Evolutionary conservation across 805 yeast genomes (phyloP).

Genomic region (Teunomyces gatunensis): DNA sequence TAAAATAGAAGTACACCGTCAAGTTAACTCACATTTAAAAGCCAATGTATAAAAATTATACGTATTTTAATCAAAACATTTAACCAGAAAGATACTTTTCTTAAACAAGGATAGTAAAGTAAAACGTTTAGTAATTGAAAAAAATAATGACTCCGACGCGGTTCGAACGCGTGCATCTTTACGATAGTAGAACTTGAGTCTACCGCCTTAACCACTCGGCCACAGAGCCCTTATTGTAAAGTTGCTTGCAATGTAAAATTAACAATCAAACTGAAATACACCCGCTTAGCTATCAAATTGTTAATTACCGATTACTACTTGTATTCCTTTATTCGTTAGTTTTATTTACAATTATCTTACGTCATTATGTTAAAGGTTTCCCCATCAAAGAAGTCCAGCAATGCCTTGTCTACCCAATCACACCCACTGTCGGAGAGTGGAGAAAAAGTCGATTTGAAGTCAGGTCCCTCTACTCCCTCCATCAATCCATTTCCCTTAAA

Average conservation of each 20-base stretch:
- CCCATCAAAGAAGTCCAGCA: conserved; percentile 7
- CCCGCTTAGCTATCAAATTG: no score
- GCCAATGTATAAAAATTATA: conserved; percentile 1
- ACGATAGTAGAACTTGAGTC: conserved; percentile 36
- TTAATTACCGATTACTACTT: no score
- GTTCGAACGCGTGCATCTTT: conserved; percentile 37
- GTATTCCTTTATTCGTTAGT: background rate
- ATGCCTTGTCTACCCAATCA: conserved; percentile 52
- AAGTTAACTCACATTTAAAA: background rate
- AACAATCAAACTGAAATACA: no score
- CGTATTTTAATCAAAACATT: background rate
- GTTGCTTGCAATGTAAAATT: no score
- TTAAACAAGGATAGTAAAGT: no score
- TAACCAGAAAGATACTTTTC: background rate
- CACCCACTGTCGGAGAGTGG: conserved; percentile 49
- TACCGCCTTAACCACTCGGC: conserved; percentile 39
- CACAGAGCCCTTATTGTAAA: conserved; percentile 22
- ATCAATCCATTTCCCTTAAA: background rate
- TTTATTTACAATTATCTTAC: background rate
- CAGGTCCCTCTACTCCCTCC: background rate
- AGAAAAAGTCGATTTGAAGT: background rate
- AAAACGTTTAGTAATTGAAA: background rate
- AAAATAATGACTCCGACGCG: conserved; percentile 29
- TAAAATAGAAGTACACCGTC: background rate
- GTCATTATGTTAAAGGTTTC: background rate